phyloP scores from a whole-genome alignment of 352 stramenopile genomes.

The Phytophthora sojae region DNA sequence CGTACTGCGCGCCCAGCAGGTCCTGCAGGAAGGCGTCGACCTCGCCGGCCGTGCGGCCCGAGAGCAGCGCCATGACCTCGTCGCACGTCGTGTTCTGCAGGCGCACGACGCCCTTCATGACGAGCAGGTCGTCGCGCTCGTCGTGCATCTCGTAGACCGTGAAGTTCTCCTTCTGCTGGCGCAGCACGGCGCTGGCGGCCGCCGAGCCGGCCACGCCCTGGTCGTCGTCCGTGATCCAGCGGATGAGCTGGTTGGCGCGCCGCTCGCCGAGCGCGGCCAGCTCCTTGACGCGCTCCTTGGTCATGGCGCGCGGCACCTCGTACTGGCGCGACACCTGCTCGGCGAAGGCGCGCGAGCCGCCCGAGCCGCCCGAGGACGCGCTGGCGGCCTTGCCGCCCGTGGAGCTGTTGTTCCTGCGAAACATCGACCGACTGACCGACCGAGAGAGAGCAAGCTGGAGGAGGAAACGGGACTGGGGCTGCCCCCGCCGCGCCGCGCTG shows the following conservation, averaged over 20 bases:
- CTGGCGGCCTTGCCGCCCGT: constrained; percentile 29
- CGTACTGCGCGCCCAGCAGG: constrained; percentile 64
- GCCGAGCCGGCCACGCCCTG: constrained; percentile 43
- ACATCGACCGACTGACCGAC: constrained; percentile 25
- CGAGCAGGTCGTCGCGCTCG: constrained; percentile 53
- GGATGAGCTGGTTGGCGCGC: constrained; percentile 69
- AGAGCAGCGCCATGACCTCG: constrained; percentile 74
- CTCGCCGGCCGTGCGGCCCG: constrained; percentile 48
- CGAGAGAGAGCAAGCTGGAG: no score
- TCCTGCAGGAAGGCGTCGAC: constrained; percentile 64
- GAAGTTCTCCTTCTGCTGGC: constrained; percentile 86
- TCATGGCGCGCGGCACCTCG: constrained; percentile 55
- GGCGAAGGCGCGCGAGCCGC: constrained; percentile 49
- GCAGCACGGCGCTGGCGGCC: constrained; percentile 47
- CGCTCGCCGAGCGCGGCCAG: constrained; percentile 57
- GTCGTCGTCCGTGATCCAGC: constrained; percentile 71
- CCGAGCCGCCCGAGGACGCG: constrained; percentile 18
- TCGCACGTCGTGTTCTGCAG: constrained; percentile 75
- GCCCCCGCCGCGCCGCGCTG: neutral
- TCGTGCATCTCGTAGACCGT: constrained; percentile 77
- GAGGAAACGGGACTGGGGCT: constrained; percentile 33
- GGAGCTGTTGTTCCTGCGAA: constrained; percentile 47
- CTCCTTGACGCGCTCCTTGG: constrained; percentile 44
- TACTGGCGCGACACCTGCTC: constrained; percentile 74
- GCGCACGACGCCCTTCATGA: constrained; percentile 77